A percentile compares a stretch with the other conserved stretches of the same genome.
These are phyloP conservation scores for Gamsiella multidivaricata DNA, from an alignment of 192 early-diverging fungal genomes.

Conservation along the genomic window DNA sequence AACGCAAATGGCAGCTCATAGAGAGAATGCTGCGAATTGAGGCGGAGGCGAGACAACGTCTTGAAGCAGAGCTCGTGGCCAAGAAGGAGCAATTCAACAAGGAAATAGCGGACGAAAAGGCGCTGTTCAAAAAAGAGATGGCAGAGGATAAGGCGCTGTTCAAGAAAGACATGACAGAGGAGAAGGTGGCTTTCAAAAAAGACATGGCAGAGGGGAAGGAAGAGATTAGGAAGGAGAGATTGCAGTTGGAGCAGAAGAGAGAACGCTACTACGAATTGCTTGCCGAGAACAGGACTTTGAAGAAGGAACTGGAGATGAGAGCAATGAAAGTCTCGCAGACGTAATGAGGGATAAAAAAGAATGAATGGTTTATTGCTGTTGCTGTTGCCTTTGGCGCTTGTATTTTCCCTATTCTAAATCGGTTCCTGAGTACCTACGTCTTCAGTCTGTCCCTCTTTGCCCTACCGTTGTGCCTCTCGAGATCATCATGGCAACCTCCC, in stretches of 20 bases:
- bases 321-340: not conserved
- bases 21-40: not conserved
- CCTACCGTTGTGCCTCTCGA: not conserved
- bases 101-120: slow-evolving; percentile 2
- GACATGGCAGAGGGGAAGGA: slow-evolving; percentile 1
- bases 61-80: not conserved
- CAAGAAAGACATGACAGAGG: not conserved
- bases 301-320: slow-evolving; percentile 1
- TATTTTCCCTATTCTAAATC: not conserved
- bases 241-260: not conserved
- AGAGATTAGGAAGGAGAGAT: not conserved
- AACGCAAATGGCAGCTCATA: not conserved
- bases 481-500: not conserved
- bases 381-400: not conserved
- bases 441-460: not conserved
- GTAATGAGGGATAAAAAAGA: not conserved
- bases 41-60: not conserved
- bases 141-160: no score
- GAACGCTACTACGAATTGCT: not conserved
- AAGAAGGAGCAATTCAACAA: not conserved
- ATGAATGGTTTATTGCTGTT: not conserved
- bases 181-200: no score
- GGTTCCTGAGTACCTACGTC: not conserved
- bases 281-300: not conserved
- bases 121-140: not conserved